Evolutionary conservation across 441 rosid species (phyloP).

Genomic region (Theobroma grandiflorum): DNA sequence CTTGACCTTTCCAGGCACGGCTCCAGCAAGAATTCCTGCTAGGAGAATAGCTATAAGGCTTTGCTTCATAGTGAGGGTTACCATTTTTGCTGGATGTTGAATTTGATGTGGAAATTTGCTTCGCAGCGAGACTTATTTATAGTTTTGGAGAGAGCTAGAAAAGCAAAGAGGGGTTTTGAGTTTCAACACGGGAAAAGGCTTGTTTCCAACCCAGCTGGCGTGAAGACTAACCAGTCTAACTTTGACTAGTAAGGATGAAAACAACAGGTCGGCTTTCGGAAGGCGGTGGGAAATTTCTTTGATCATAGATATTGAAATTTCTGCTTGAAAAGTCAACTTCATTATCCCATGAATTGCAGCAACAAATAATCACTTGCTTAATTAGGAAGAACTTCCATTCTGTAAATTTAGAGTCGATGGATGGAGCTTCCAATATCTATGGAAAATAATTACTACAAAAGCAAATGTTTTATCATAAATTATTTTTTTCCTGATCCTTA

Average conservation of each 20-base stretch:
- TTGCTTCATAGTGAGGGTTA: not conserved
- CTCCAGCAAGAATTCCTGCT: conserved; percentile 13
- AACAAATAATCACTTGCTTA: not conserved
- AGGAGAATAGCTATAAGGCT: not conserved
- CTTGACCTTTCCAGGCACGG: conserved; percentile 3
- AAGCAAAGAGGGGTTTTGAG: not conserved
- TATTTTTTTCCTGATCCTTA: not conserved
- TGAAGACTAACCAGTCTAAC: not conserved
- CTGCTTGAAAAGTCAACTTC: not conserved
- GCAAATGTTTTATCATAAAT: not conserved
- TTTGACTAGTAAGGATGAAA: not conserved
- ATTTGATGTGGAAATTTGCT: not conserved
- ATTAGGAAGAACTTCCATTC: not conserved
- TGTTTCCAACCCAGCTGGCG: not conserved
- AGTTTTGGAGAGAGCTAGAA: conserved; percentile 3
- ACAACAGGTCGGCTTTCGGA: not conserved
- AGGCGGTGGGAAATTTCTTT: conserved; percentile 10
- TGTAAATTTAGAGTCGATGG: not conserved
- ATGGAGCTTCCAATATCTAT: not conserved
- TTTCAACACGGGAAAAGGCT: not conserved
- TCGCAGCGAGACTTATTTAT: not conserved
- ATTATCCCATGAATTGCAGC: not conserved
- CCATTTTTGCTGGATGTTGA: conserved; percentile 1
- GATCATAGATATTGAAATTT: conserved; percentile 1
- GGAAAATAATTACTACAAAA: not conserved